Evolutionary conservation across 2,329 filamentous ascomycete species (phyloP).

Genomic region (Hypoxylon sp.): DNA sequence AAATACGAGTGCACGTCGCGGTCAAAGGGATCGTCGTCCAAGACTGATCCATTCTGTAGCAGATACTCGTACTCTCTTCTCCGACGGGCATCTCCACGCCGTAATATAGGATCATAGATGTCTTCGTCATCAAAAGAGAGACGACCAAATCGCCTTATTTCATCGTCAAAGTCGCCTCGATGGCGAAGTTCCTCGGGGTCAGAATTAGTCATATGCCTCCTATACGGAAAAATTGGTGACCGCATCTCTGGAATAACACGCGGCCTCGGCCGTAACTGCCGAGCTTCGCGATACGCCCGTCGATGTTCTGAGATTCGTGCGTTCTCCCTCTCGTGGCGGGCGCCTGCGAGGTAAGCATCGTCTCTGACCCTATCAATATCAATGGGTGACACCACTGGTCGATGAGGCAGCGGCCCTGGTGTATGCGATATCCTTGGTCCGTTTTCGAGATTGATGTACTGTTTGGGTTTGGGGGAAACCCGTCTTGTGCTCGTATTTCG

Average conservation of each 20-base stretch:
- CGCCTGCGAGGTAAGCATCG: slow-evolving; percentile 45
- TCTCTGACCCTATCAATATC: slow-evolving; percentile 43
- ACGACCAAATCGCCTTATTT: slow-evolving; percentile 25
- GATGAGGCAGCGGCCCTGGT: slow-evolving; percentile 16
- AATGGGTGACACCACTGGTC: slow-evolving; percentile 6
- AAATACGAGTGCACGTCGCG: slow-evolving; percentile 13
- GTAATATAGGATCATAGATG: slow-evolving; percentile 31
- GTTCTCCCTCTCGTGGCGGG: slow-evolving; percentile 28
- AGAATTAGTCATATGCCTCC: slow-evolving; percentile 11
- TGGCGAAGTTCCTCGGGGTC: slow-evolving; percentile 19
- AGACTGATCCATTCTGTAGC: slow-evolving; percentile 44
- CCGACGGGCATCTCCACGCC: slow-evolving; percentile 26
- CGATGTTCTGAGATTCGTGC: slow-evolving; percentile 18
- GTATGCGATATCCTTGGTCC: not conserved
- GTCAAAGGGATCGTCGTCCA: slow-evolving; percentile 48
- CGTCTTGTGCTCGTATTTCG: slow-evolving; percentile 9
- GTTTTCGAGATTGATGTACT: slow-evolving; percentile 3
- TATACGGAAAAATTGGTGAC: slow-evolving; percentile 19
- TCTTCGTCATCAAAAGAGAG: slow-evolving; percentile 44
- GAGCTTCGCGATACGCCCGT: slow-evolving; percentile 18
- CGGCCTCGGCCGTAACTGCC: slow-evolving; percentile 26
- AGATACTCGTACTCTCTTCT: slow-evolving; percentile 42
- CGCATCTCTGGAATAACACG: slow-evolving; percentile 26
- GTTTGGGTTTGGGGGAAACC: slow-evolving; percentile 10
- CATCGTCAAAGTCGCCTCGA: slow-evolving; percentile 22